Conservation (phyloP, 2,329 filamentous ascomycete species). For the Colletotrichum navitas region DNA sequence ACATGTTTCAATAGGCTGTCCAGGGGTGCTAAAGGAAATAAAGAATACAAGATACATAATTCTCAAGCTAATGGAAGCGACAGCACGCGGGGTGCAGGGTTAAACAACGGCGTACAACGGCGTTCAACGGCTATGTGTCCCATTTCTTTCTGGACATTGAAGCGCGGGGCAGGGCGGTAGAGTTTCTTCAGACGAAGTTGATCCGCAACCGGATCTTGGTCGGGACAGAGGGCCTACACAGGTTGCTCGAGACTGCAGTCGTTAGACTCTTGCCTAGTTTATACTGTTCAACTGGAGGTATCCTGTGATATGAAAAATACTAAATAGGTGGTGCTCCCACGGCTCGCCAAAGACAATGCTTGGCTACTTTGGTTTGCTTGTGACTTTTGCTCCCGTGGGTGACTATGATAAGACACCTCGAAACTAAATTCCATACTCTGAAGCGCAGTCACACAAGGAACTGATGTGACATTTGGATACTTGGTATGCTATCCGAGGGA, state of each 20-base stretch:
- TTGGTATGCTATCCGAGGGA: too few species aligned
- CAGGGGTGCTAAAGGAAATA: constrained; percentile 19
- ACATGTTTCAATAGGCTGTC: not conserved
- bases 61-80: constrained; percentile 13
- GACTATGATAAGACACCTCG: not conserved
- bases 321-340: not conserved
- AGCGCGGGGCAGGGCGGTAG: constrained; percentile 11
- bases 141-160: constrained; percentile 15
- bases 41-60: not conserved
- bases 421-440: too few species aligned
- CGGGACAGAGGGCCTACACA: not conserved
- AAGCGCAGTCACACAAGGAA: too few species aligned
- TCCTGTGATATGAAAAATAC: not conserved
- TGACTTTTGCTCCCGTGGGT: not conserved
- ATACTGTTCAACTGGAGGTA: not conserved
- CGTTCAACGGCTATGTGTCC: constrained; percentile 15
- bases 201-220: constrained; percentile 15
- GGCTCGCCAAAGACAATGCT: not conserved
- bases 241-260: constrained; percentile 14
- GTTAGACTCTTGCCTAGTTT: constrained; percentile 1
- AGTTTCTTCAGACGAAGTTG: constrained; percentile 8
- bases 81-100: not conserved
- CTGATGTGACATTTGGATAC: too few species aligned
- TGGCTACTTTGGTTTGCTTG: fast-evolving
- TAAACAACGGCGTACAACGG: constrained; percentile 1